phyloP scores from a whole-genome alignment of 768 basidiomycete genomes.

The Lyophyllum atratum region DNA sequence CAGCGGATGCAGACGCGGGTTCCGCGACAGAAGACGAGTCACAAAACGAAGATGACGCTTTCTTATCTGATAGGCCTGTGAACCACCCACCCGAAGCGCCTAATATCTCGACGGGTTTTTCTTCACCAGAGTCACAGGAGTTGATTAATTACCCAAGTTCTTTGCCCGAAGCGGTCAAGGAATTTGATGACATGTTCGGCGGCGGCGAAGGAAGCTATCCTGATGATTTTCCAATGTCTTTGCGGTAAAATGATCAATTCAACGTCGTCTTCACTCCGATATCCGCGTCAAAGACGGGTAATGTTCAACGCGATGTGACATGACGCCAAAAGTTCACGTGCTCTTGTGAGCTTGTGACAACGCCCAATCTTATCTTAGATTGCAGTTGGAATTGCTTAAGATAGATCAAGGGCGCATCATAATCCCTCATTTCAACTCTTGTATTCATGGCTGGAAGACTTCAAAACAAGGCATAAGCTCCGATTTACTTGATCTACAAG shows the following conservation, averaged over 20 bases:
- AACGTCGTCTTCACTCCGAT: neutral
- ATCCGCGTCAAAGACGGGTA: neutral
- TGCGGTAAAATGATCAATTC: constrained; percentile 21
- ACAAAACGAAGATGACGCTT: constrained; percentile 26
- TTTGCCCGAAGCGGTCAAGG: constrained; percentile 38
- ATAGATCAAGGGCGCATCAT: constrained; percentile 1
- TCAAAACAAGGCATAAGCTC: constrained; percentile 54
- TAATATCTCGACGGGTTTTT: neutral
- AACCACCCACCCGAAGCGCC: neutral
- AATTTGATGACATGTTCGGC: constrained; percentile 48
- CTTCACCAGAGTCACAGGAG: constrained; percentile 2
- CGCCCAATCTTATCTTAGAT: constrained; percentile 10
- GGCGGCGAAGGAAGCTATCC: constrained; percentile 40
- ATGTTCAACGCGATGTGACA: neutral
- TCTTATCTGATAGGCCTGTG: constrained; percentile 4
- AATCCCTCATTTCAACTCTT: constrained; percentile 12
- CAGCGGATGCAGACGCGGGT: constrained; percentile 7
- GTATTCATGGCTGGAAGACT: constrained; percentile 64
- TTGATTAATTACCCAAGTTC: constrained; percentile 21
- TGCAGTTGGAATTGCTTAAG: neutral
- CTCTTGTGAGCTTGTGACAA: neutral
- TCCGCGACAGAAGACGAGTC: constrained; percentile 42
- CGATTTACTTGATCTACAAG: neutral
- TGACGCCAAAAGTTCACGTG: neutral
- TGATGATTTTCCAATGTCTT: constrained; percentile 40